Conservation (phyloP, 1,139 yeast genomes). For the Casaregolazyma suthepensis region DNA sequence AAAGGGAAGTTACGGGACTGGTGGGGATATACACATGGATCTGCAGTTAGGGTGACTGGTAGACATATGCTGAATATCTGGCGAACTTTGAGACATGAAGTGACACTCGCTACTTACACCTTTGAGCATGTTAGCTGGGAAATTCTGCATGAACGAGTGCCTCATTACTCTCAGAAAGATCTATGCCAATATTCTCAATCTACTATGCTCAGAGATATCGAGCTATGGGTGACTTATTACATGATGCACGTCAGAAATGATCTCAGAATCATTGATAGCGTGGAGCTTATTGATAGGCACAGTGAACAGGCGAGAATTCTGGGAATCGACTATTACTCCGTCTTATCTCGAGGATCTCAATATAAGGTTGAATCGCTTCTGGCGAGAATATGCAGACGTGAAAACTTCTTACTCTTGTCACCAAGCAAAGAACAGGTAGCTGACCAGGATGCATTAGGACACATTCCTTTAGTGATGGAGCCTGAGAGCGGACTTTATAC, state of each 20-base stretch:
- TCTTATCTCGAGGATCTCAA: constrained; percentile 86
- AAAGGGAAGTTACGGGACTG: constrained; percentile 52
- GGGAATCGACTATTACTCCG: constrained; percentile 87
- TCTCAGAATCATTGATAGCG: constrained; percentile 48
- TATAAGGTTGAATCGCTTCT: constrained; percentile 85
- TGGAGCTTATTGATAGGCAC: constrained; percentile 64
- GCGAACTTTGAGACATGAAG: constrained; percentile 63
- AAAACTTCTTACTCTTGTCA: constrained; percentile 64
- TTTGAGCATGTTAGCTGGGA: constrained; percentile 73
- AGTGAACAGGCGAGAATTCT: constrained; percentile 80
- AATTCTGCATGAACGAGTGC: constrained; percentile 58
- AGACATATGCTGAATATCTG: constrained; percentile 80
- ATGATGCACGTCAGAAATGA: constrained; percentile 44
- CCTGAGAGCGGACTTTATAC: constrained; percentile 81
- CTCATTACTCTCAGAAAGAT: constrained; percentile 49
- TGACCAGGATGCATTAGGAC: constrained; percentile 78
- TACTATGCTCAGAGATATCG: constrained; percentile 22
- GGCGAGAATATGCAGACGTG: constrained; percentile 66
- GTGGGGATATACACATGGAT: constrained; percentile 80
- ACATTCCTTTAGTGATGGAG: constrained; percentile 87
- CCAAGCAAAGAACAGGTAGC: constrained; percentile 81
- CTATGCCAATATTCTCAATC: constrained; percentile 48
- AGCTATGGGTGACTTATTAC: constrained; percentile 48
- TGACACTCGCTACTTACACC: constrained; percentile 61
- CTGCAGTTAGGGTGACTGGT: constrained; percentile 64